Conservation (phyloP, 257 asterid species). For the Ophiorrhiza pumila region DNA sequence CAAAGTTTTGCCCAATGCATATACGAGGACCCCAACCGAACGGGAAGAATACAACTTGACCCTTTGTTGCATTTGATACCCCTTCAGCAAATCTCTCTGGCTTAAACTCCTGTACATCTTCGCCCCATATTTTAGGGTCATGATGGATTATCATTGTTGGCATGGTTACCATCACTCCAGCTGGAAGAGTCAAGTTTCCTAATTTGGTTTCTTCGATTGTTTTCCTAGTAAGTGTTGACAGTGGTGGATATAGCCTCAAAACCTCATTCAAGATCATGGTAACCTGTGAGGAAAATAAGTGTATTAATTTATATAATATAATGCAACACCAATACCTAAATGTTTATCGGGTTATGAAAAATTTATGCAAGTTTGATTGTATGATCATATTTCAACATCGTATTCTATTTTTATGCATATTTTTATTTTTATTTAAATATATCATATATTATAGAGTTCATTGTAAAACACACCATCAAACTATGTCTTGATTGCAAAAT, state of each 20-base stretch:
- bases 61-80: background rate
- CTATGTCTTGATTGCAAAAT: too few relatives aligned
- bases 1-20: slow-evolving; percentile 11
- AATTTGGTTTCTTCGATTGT: background rate
- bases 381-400: too few relatives aligned
- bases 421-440: too few relatives aligned
- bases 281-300: background rate
- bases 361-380: too few relatives aligned
- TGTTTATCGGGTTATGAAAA: too few relatives aligned
- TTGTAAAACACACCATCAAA: too few relatives aligned
- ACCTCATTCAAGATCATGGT: background rate
- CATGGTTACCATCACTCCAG: background rate
- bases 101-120: slow-evolving; percentile 4
- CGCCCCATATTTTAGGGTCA: slow-evolving; percentile 9
- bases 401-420: too few relatives aligned
- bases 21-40: slow-evolving; percentile 12
- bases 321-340: too few relatives aligned
- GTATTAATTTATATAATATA: too few relatives aligned
- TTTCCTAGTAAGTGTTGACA: background rate
- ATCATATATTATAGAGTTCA: too few relatives aligned
- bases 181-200: background rate
- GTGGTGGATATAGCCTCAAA: background rate
- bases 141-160: background rate
- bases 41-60: slow-evolving; percentile 7
- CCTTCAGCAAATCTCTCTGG: slow-evolving; percentile 9